A percentile compares a stretch with the other conserved stretches of the same genome.
These are phyloP conservation scores for Claviceps digitariae DNA, from an alignment of 2,329 filamentous ascomycete species.

Conservation along the genomic window DNA sequence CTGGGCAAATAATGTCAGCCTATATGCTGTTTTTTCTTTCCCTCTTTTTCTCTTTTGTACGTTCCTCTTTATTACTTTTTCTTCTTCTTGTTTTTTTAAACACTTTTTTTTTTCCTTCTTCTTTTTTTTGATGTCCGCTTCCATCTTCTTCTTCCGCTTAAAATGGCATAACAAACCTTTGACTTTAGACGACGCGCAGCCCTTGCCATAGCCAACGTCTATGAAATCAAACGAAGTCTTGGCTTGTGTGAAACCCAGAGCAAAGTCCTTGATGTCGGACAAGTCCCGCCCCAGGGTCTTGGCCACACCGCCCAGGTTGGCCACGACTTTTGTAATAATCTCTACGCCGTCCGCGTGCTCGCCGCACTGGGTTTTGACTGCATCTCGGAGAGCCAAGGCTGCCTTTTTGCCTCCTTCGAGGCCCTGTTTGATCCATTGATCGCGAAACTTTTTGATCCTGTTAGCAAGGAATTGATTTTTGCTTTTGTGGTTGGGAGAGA, in stretches of 20 bases:
- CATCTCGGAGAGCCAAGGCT: slow-evolving; percentile 33
- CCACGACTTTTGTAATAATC: slow-evolving; percentile 42
- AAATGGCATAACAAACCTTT: slow-evolving; percentile 28
- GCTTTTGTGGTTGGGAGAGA: background rate
- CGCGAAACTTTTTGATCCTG: slow-evolving; percentile 36
- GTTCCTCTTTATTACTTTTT: too few relatives aligned
- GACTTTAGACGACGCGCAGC: slow-evolving; percentile 46
- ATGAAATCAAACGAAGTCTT: slow-evolving; percentile 49
- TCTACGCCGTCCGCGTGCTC: slow-evolving; percentile 33
- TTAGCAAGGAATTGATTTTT: slow-evolving; percentile 2
- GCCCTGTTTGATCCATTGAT: slow-evolving; percentile 39
- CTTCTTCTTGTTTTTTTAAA: too few relatives aligned
- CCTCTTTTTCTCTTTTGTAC: too few relatives aligned
- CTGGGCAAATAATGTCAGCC: slow-evolving; percentile 16
- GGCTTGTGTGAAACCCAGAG: slow-evolving; percentile 44
- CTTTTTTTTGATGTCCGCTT: background rate
- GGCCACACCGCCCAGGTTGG: slow-evolving; percentile 37
- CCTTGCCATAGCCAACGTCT: slow-evolving; percentile 46
- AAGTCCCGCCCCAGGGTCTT: slow-evolving; percentile 36
- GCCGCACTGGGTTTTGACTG: slow-evolving; percentile 32
- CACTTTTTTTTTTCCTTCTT: background rate
- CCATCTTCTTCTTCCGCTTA: too few relatives aligned
- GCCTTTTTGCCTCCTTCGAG: slow-evolving; percentile 40
- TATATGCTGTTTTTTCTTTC: too few relatives aligned
- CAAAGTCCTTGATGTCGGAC: slow-evolving; percentile 41